phyloP scores from a whole-genome alignment of 768 basidiomycete species.

The Lentinula sp. region DNA sequence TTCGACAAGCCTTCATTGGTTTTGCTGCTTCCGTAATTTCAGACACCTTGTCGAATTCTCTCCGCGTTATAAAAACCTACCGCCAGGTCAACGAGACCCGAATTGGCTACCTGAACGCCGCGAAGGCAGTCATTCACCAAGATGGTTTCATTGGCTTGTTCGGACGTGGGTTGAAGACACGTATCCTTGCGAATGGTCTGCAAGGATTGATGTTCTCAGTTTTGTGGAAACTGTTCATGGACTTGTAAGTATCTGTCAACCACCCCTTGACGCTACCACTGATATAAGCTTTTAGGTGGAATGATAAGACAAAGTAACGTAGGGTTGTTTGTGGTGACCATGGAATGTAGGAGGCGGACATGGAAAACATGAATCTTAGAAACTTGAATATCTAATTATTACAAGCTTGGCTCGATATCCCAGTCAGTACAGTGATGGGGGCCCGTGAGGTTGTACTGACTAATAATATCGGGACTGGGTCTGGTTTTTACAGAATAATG shows the following conservation, averaged over 20 bases:
- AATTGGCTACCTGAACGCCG: constrained; percentile 77
- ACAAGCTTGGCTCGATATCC: too few species aligned
- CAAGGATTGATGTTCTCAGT: constrained; percentile 91
- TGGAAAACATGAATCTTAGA: too few species aligned
- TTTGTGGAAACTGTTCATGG: constrained; percentile 87
- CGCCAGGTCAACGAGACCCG: constrained; percentile 82
- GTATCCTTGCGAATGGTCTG: constrained; percentile 84
- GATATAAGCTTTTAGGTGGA: constrained; percentile 22
- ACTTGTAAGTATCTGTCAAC: constrained; percentile 55
- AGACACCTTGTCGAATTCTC: constrained; percentile 81
- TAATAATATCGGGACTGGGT: too few species aligned
- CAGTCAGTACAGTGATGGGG: too few species aligned
- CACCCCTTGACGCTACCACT: background rate
- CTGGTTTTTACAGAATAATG: too few species aligned
- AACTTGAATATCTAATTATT: too few species aligned
- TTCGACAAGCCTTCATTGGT: constrained; percentile 85
- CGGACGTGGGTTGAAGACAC: constrained; percentile 84
- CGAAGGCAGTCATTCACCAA: constrained; percentile 61
- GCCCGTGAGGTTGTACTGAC: too few species aligned
- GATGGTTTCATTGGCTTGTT: constrained; percentile 82
- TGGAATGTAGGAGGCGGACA: too few species aligned
- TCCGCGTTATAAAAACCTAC: constrained; percentile 94
- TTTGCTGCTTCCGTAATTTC: constrained; percentile 83
- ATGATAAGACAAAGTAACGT: constrained; percentile 21
- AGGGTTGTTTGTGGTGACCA: background rate